Conservation (phyloP, 106 monocot genomes). For the Apostasia ramifera region DNA sequence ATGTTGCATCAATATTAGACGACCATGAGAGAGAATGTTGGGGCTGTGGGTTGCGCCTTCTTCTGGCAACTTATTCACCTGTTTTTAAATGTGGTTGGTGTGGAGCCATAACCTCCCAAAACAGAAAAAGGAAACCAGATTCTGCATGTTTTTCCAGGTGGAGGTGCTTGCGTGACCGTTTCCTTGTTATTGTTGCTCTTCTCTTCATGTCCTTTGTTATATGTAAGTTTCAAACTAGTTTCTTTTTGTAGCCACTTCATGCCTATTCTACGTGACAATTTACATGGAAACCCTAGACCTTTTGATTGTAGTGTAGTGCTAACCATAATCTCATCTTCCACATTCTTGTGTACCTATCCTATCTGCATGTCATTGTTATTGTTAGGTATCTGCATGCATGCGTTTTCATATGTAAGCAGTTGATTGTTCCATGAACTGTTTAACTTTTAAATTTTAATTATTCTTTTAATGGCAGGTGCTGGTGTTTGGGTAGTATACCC, state of each 20-base stretch:
- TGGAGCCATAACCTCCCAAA: slow-evolving; percentile 71
- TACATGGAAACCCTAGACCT: too few relatives aligned
- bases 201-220: slow-evolving; percentile 81
- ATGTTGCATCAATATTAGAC: slow-evolving; percentile 21
- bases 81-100: slow-evolving; percentile 96
- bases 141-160: slow-evolving; percentile 66
- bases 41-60: slow-evolving; percentile 80
- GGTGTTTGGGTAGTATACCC: slow-evolving; percentile 87
- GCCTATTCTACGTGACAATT: too few relatives aligned
- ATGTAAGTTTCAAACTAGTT: slow-evolving; percentile 35
- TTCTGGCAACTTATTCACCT: slow-evolving; percentile 55
- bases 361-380: not conserved
- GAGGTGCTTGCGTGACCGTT: slow-evolving; percentile 51
- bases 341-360: slow-evolving; percentile 1
- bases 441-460: not conserved
- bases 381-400: not conserved
- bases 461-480: slow-evolving; percentile 51
- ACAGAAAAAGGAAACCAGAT: slow-evolving; percentile 47
- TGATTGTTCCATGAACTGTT: not conserved
- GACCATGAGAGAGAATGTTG: slow-evolving; percentile 63
- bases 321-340: not conserved
- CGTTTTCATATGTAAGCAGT: too few relatives aligned
- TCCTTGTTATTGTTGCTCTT: slow-evolving; percentile 56
- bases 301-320: too few relatives aligned
- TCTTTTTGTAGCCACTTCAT: not conserved